Conservation (phyloP, 139 green algal species). For the Chlamydomonas sphaeroides region DNA sequence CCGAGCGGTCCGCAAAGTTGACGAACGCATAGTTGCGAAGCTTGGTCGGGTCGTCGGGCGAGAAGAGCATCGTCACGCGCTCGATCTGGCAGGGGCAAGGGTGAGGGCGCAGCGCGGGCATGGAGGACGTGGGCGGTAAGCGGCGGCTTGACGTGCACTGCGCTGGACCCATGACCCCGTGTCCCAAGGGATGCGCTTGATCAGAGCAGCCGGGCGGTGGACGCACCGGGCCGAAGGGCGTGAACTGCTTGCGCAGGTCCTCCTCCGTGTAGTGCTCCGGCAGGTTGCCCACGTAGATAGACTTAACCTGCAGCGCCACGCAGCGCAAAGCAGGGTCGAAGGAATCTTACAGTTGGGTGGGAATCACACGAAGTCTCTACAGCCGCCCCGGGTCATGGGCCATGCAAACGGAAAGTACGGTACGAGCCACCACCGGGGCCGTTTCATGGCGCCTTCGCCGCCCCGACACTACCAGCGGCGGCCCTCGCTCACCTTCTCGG, state of each 20-base stretch:
- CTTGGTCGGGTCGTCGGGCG: slow-evolving; percentile 58
- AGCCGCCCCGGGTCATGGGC: too few species aligned
- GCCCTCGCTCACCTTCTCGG: slow-evolving; percentile 37
- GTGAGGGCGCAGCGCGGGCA: not conserved
- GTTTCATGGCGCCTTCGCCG: too few species aligned
- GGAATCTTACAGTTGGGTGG: not conserved
- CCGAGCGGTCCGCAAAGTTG: slow-evolving; percentile 78
- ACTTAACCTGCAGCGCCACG: slow-evolving; percentile 63
- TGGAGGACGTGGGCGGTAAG: too few species aligned
- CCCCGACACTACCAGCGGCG: too few species aligned
- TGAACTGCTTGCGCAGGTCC: slow-evolving; percentile 76
- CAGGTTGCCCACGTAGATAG: slow-evolving; percentile 88
- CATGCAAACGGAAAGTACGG: too few species aligned
- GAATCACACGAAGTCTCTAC: too few species aligned
- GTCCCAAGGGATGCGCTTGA: too few species aligned
- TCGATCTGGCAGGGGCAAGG: slow-evolving; percentile 67
- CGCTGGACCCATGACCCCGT: too few species aligned
- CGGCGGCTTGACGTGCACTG: too few species aligned
- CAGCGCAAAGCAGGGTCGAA: not conserved
- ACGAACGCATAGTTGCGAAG: slow-evolving; percentile 88
- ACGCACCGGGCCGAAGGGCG: slow-evolving; percentile 76
- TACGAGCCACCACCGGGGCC: too few species aligned
- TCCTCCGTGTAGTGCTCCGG: slow-evolving; percentile 71
- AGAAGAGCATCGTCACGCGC: slow-evolving; percentile 67
- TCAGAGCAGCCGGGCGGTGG: too few species aligned